A percentile compares a stretch with the other conserved stretches of the same genome.
Conservation (phyloP, 495 filamentous ascomycete species). For the Apodospora peruviana region DNA sequence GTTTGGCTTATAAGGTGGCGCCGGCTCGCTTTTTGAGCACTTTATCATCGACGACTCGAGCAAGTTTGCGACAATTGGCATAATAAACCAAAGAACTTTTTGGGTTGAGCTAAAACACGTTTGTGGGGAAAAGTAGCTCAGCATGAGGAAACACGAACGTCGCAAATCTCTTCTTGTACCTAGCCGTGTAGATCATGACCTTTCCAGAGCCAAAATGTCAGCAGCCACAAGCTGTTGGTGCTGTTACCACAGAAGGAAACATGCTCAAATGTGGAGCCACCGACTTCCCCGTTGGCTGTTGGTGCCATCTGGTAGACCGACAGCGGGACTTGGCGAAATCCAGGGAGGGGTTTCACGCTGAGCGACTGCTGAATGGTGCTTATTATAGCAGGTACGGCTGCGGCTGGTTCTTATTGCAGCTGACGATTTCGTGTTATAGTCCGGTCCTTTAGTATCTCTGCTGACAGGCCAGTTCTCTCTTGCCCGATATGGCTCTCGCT, state of each 20-base stretch:
- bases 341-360: background rate
- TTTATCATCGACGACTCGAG: no score
- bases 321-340: background rate
- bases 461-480: background rate
- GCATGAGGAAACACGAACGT: background rate
- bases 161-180: background rate
- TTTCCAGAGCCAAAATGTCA: background rate
- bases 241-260: slow-evolving; percentile 10
- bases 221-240: background rate
- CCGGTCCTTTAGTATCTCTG: background rate
- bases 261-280: slow-evolving; percentile 8
- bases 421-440: no score
- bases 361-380: background rate
- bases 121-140: background rate
- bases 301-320: no score
- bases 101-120: background rate
- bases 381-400: background rate
- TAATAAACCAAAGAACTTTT: background rate
- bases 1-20: no score
- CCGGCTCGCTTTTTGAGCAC: no score
- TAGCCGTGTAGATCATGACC: background rate
- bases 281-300: no score
- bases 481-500: background rate
- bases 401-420: background rate
- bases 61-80: background rate